Percentiles rank a stretch among this genome's conserved stretches.
These are phyloP conservation scores for Candida argentea DNA, from an alignment of 805 yeast genomes.

Conservation along the genomic window DNA sequence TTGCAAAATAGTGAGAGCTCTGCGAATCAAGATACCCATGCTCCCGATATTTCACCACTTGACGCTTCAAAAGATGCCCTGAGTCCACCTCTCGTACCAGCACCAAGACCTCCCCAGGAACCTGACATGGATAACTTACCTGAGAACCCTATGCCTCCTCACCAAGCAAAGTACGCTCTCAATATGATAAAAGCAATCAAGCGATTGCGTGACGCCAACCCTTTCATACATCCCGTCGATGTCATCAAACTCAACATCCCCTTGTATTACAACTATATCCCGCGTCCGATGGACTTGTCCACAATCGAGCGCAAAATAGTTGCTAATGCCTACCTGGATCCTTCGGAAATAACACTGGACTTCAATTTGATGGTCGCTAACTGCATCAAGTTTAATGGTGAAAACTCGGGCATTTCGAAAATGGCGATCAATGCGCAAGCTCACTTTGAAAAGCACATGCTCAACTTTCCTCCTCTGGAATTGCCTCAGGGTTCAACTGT, in stretches of 20 bases:
- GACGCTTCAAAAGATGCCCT: conserved; percentile 2
- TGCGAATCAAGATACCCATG: background rate
- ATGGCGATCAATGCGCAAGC: conserved; percentile 91
- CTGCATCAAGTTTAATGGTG: conserved; percentile 80
- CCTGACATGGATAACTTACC: conserved; percentile 68
- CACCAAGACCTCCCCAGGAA: conserved; percentile 65
- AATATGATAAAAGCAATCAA: conserved; percentile 80
- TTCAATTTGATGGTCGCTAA: conserved; percentile 78
- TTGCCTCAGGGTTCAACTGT: conserved; percentile 6
- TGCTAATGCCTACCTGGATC: conserved; percentile 60
- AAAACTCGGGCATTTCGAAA: conserved; percentile 68
- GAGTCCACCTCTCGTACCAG: conserved; percentile 33
- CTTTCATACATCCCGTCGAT: conserved; percentile 87
- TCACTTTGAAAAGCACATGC: conserved; percentile 85
- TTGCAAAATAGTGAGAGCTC: background rate
- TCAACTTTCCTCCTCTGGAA: conserved; percentile 72
- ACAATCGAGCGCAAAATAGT: conserved; percentile 78
- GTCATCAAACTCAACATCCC: conserved; percentile 83
- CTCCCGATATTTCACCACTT: background rate
- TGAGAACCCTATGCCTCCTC: conserved; percentile 59
- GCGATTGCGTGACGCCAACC: conserved; percentile 84
- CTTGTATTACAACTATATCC: conserved; percentile 72
- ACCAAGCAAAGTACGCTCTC: conserved; percentile 72
- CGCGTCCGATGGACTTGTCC: conserved; percentile 86
- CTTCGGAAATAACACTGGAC: conserved; percentile 63